Base-by-base conservation (phyloP, 106 monocot species). In the Ottelia alismoides region DNA sequence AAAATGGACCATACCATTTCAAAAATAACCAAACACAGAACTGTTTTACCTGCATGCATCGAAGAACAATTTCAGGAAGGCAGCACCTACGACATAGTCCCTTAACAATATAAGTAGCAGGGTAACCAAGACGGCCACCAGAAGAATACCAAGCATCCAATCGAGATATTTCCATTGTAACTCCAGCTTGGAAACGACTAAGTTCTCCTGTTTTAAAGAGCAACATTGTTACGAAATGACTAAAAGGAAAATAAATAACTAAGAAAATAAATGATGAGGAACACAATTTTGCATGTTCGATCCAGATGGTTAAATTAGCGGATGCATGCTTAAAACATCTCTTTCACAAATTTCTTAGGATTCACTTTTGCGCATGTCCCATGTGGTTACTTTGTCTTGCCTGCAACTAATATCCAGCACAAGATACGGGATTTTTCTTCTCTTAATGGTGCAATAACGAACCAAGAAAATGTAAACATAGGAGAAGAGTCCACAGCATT, bases 31-130 rank as follows among this genome's bases (percentile, higher is more conserved):
- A 25, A 25, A 31, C 21, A 35, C 28, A 58, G 9, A 17, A 2
- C 10, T 28, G 24, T 28, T 56, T 55, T 52, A 90, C 98, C 74
- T 98, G 85, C 98, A 98, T 98, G 58, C 77, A 90, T 7, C 98
- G 82, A 70, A 98, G 82, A 71, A 98, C 83, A 14, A 76, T 75
- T 69, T 98, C 98, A 29, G 98, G 85, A 46, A 98, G 29, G 56
- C 98, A 98, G 48, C 98, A 98, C 61, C 79, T 71, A 1, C 98
- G 78, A 58, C 90, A 98, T 22, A 98, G 85, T 14, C 98, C 98
- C 68, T 53, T 76, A 7, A 98, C 77, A 45, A 98, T 65, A 69
- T 90, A 83, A 24, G 66, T 62, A 62, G 98, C 98, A 68, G 85
- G 78, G 31, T 51, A 45, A 52, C 62, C 58, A 18, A 74, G 53